Conservation (phyloP, 2,329 filamentous ascomycete species). For the Cladosporium sp. region DNA sequence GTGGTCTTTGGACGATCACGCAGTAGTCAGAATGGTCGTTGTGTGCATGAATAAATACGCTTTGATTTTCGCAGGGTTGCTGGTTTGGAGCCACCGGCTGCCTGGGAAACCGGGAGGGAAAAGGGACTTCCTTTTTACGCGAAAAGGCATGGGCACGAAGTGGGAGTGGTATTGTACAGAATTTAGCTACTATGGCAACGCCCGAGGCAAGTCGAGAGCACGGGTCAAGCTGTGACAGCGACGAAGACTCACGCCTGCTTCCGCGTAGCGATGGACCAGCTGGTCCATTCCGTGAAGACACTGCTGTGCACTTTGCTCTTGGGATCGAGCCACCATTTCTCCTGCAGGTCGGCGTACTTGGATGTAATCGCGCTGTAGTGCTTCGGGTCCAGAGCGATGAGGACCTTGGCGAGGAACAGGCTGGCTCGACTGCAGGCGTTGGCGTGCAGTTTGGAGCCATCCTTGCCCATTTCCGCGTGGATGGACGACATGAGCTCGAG, state of each 20-base stretch:
- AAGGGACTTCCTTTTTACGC: too few species aligned
- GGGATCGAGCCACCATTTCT: conserved; percentile 39
- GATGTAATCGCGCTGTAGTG: conserved; percentile 36
- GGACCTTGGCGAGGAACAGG: conserved; percentile 60
- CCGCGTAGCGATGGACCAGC: conserved; percentile 36
- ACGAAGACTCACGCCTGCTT: conserved; percentile 15
- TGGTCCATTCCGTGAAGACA: conserved; percentile 46
- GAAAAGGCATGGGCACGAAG: too few species aligned
- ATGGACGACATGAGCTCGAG: conserved; percentile 61
- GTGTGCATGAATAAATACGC: too few species aligned
- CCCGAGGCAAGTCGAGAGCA: not conserved
- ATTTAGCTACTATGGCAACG: not conserved
- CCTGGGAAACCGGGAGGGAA: too few species aligned
- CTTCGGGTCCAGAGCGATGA: conserved; percentile 48
- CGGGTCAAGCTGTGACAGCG: too few species aligned
- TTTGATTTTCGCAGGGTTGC: too few species aligned
- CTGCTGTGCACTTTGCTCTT: conserved; percentile 39
- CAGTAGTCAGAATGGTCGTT: too few species aligned
- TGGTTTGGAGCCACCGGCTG: too few species aligned
- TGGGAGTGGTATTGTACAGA: not conserved
- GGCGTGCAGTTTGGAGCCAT: conserved; percentile 65
- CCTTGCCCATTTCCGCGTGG: conserved; percentile 63
- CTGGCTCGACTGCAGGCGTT: conserved; percentile 71
- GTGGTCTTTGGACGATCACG: too few species aligned
- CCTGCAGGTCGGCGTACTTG: conserved; percentile 41